phyloP scores from a whole-genome alignment of 1,284 basidiomycete genomes.

The Apiotrichum laibachii region DNA sequence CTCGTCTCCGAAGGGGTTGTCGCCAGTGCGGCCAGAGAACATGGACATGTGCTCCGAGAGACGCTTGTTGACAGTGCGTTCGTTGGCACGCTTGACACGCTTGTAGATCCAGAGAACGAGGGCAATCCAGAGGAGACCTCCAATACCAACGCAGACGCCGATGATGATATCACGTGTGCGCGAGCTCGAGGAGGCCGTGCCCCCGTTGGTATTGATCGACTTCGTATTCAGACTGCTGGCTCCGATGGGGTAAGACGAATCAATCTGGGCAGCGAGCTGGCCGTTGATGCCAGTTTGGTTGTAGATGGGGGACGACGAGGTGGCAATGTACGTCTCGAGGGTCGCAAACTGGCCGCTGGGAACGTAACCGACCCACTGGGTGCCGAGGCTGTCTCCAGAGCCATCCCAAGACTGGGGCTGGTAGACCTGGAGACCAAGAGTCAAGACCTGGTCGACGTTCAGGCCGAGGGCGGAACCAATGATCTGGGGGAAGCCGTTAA shows the following conservation, averaged over 20 bases:
- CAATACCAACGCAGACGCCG: slow-evolving; percentile 51
- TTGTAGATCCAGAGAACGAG: slow-evolving; percentile 52
- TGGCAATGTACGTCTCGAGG: slow-evolving; percentile 40
- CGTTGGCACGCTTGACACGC: slow-evolving; percentile 48
- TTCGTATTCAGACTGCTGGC: neutral
- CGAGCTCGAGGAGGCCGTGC: slow-evolving; percentile 23
- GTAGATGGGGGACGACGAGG: slow-evolving; percentile 41
- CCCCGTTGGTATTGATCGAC: neutral
- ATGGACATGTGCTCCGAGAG: slow-evolving; percentile 52
- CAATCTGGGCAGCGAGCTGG: slow-evolving; percentile 49
- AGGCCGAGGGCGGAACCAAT: slow-evolving; percentile 45
- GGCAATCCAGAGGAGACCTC: slow-evolving; percentile 48
- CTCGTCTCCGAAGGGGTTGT: slow-evolving; percentile 26
- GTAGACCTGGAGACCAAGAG: slow-evolving; percentile 50
- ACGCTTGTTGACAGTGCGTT: slow-evolving; percentile 48
- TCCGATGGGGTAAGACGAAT: slow-evolving; percentile 43
- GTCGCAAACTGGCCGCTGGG: slow-evolving; percentile 45
- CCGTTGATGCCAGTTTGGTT: slow-evolving; percentile 49
- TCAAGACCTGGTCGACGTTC: slow-evolving; percentile 33
- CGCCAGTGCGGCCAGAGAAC: slow-evolving; percentile 33
- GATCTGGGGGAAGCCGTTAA: slow-evolving; percentile 47
- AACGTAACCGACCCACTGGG: slow-evolving; percentile 52
- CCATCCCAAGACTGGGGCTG: slow-evolving; percentile 48
- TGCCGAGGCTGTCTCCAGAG: slow-evolving; percentile 39
- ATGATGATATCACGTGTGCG: slow-evolving; percentile 50